A percentile compares a stretch with the other conserved stretches of the same genome.
Evolutionary conservation across 352 stramenopile species (phyloP).

Genomic region (Phytophthora lateralis): DNA sequence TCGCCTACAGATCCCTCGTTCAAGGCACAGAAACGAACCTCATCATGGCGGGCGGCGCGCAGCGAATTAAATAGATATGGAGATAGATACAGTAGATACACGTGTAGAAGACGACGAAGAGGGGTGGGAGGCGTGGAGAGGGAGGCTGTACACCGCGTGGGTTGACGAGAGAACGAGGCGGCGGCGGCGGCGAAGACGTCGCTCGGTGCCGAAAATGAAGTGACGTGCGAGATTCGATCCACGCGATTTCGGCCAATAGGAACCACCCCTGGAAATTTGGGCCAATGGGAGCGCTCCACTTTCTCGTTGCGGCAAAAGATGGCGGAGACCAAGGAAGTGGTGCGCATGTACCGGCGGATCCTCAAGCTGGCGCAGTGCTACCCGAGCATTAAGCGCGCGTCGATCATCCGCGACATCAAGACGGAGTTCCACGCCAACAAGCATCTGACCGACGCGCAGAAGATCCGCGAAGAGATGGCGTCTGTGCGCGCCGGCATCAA

Average conservation of each 20-base stretch:
- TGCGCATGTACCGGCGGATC: conserved; percentile 82
- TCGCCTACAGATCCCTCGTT: neutral
- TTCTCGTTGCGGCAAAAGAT: conserved; percentile 29
- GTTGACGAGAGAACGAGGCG: conserved; percentile 15
- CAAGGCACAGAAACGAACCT: conserved; percentile 36
- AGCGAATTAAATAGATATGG: conserved; percentile 44
- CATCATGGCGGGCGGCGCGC: conserved; percentile 33
- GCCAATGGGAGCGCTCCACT: neutral
- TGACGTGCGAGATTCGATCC: conserved; percentile 24
- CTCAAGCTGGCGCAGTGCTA: conserved; percentile 86
- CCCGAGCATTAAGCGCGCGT: conserved; percentile 85
- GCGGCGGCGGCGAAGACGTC: conserved; percentile 17
- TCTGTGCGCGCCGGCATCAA: conserved; percentile 72
- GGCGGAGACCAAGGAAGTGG: conserved; percentile 57
- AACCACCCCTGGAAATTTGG: neutral
- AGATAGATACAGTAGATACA: conserved; percentile 33
- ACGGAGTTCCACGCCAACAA: conserved; percentile 85
- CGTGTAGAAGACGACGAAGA: conserved; percentile 17
- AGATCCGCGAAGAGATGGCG: conserved; percentile 72
- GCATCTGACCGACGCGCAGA: conserved; percentile 54
- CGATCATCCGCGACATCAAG: conserved; percentile 86
- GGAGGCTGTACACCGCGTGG: conserved; percentile 11
- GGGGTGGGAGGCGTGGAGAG: conserved; percentile 1
- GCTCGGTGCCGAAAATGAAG: conserved; percentile 28
- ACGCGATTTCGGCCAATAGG: conserved; percentile 34